Conservation (phyloP, 805 yeast species). For the Yamadazyma takamatsuzukensis region DNA sequence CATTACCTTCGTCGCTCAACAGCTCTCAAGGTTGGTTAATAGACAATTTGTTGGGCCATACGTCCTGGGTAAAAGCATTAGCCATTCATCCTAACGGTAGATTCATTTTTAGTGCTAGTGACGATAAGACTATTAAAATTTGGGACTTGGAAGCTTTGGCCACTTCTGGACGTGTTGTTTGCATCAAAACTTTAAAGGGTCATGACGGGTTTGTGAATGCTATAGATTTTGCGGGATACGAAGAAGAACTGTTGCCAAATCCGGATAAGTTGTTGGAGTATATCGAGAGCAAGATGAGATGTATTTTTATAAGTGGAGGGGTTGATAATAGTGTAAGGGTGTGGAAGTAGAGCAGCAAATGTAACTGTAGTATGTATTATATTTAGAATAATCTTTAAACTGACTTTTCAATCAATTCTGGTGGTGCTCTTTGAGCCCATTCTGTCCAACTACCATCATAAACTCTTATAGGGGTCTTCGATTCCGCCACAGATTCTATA, state of each 20-base stretch:
- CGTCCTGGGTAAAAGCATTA: constrained; percentile 79
- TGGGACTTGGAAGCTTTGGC: constrained; percentile 62
- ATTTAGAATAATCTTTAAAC: not conserved
- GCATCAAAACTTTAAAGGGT: constrained; percentile 47
- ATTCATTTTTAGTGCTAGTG: constrained; percentile 67
- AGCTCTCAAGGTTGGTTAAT: constrained; percentile 61
- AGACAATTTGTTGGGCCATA: constrained; percentile 65
- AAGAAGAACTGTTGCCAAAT: no score
- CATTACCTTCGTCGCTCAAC: constrained; percentile 47
- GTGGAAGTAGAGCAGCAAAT: constrained; percentile 37
- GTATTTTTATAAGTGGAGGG: constrained; percentile 62
- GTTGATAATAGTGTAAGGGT: constrained; percentile 53
- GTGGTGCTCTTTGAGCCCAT: constrained; percentile 75
- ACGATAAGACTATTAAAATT: constrained; percentile 68
- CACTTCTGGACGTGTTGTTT: constrained; percentile 41
- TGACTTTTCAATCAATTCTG: constrained; percentile 45
- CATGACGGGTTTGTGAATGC: constrained; percentile 79
- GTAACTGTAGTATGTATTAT: not conserved
- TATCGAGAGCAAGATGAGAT: constrained; percentile 51
- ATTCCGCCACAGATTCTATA: constrained; percentile 33
- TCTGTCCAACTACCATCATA: constrained; percentile 88
- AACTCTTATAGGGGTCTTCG: constrained; percentile 35
- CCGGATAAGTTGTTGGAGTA: constrained; percentile 24
- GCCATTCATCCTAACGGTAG: constrained; percentile 74
- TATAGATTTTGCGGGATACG: constrained; percentile 51